Base-by-base conservation (phyloP, 352 stramenopile genomes). In the Phytophthora megakarya region DNA sequence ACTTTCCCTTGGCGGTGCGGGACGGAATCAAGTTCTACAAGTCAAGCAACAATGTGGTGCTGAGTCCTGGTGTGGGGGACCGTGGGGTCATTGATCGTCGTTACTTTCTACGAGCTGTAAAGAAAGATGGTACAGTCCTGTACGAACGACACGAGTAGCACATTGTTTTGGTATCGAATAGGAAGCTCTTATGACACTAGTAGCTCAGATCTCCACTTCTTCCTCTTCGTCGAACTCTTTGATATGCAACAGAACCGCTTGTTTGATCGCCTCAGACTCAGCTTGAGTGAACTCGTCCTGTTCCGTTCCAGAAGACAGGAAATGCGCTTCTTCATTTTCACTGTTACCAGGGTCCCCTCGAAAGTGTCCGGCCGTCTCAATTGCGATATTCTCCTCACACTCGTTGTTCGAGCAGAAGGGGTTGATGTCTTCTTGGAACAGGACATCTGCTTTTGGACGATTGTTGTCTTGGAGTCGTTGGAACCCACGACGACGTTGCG, bases 21-120 rank as follows among this genome's bases (percentile, higher is more conserved):
- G 84, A 93, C 43, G 84, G 85, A 8, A 86, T 95, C 61, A 84
- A 78, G 67, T 94, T 95, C 56, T 95, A 80, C 57, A 85, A 81
- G 30, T 95, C 87, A 7, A 92, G 77, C 55, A 95, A 95, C 61
- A 92, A 94, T 60, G 87, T 95, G 19, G 64, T 95, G 21, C 53
- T 95, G 26, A 94, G 76, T 67, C 73, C 84, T 1, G 87, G 87
- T 0, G 25, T 76, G 15, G 78, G 66, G 0, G 80, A 88, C 0
- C 67, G 64, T 0, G 87, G 87, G 0, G 57, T 81, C 1, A 77
- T 95, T 32, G 56, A 77, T 6, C 51, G 47, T 7, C 46, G 44
- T 30, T 95, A 94, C 72, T 92, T 95, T 45, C 19, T 86, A 12
- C 72, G 75, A 58, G 87, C 81, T 0, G 64, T 92, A 0, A 75